These are phyloP conservation scores for Clavariopsis aquatica DNA, from an alignment of 495 filamentous ascomycete species.

Conservation along the genomic window DNA sequence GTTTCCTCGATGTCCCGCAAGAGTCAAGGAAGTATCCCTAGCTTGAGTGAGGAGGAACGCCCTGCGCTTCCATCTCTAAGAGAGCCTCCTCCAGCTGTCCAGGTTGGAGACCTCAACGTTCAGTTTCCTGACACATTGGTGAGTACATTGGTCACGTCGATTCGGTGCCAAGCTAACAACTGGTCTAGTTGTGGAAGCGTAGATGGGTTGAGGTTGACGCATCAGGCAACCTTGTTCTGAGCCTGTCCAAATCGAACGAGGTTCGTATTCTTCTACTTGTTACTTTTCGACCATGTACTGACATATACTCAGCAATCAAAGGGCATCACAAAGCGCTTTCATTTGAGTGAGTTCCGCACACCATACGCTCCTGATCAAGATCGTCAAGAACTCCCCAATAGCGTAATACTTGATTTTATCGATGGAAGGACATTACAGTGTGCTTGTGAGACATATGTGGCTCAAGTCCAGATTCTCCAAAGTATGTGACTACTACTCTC, in stretches of 20 bases:
- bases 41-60: constrained; percentile 63
- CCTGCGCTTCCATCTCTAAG: constrained; percentile 45
- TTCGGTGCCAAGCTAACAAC: background rate
- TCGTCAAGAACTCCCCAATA: constrained; percentile 82
- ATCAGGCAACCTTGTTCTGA: constrained; percentile 74
- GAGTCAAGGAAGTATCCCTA: constrained; percentile 50
- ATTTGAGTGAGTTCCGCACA: constrained; percentile 74
- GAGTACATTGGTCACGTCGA: constrained; percentile 28
- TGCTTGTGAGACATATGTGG: constrained; percentile 50
- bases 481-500: constrained; percentile 23
- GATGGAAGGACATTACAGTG: constrained; percentile 83
- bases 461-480: constrained; percentile 35
- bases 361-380: constrained; percentile 85
- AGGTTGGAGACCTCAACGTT: constrained; percentile 78
- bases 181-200: constrained; percentile 74
- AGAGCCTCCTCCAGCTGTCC: constrained; percentile 45
- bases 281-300: background rate
- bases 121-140: constrained; percentile 87
- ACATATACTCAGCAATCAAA: constrained; percentile 40
- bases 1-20: constrained; percentile 55
- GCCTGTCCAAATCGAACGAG: constrained; percentile 52
- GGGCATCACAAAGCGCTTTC: constrained; percentile 69
- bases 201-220: constrained; percentile 76
- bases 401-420: constrained; percentile 75
- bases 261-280: constrained; percentile 12